Conservation (phyloP, 495 filamentous ascomycete genomes). For the Endocarpon pusillum region DNA sequence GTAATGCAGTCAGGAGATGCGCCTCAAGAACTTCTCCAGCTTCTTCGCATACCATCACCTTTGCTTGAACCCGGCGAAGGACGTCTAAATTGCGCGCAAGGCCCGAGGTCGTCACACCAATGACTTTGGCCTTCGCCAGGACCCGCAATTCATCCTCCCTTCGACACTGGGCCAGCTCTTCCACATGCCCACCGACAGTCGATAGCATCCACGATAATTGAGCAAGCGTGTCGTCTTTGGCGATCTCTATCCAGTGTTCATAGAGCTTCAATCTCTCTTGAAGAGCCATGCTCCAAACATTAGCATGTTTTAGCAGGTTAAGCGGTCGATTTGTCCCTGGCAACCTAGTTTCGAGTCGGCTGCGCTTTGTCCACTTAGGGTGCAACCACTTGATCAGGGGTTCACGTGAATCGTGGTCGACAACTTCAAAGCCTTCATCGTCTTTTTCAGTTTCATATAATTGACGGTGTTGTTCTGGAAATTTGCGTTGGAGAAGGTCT, state of each 20-base stretch:
- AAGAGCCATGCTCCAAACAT: constrained; percentile 12
- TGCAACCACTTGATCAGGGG: constrained; percentile 16
- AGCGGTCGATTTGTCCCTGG: constrained; percentile 8
- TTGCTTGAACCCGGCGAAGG: constrained; percentile 40
- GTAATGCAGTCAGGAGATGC: constrained; percentile 47
- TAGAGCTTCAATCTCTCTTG: constrained; percentile 13
- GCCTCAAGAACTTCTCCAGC: constrained; percentile 63
- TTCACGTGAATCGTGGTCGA: constrained; percentile 14
- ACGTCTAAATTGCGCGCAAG: constrained; percentile 47
- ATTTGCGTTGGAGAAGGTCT: constrained; percentile 5
- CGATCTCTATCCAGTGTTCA: constrained; percentile 30
- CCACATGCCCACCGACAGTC: constrained; percentile 19
- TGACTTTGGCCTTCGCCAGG: constrained; percentile 31
- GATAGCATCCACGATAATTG: constrained; percentile 18
- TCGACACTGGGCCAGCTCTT: constrained; percentile 9
- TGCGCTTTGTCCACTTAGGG: constrained; percentile 2
- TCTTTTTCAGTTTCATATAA: constrained; percentile 13
- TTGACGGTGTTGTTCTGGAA: constrained; percentile 11
- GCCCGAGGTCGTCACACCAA: constrained; percentile 62
- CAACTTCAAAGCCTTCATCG: constrained; percentile 13
- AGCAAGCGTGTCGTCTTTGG: constrained; percentile 13
- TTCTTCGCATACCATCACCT: constrained; percentile 63
- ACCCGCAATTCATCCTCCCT: constrained; percentile 22
- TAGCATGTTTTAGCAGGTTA: constrained; percentile 4
- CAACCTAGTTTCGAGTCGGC: constrained; percentile 9